phyloP scores from a whole-genome alignment of 2,329 filamentous ascomycete species.

The Diatrype stigma region DNA sequence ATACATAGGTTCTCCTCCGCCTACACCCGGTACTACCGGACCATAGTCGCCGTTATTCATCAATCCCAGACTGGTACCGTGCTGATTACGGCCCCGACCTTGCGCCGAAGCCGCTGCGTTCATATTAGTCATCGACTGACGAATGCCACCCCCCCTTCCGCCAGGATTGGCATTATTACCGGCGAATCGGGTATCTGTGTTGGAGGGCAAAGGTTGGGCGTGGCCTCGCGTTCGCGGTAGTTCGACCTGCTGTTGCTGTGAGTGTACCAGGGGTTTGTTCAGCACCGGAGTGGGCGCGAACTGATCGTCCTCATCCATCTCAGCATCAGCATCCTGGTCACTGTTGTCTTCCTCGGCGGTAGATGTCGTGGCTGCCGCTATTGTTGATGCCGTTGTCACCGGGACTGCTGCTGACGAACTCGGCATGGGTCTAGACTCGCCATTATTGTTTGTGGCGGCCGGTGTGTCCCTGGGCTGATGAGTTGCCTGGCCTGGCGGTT shows the following conservation, averaged over 20 bases:
- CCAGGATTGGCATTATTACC: slow-evolving; percentile 34
- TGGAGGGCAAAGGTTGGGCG: slow-evolving; percentile 27
- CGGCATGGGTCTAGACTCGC: slow-evolving; percentile 15
- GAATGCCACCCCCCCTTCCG: slow-evolving; percentile 36
- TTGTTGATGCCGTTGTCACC: slow-evolving; percentile 14
- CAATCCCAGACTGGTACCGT: slow-evolving; percentile 18
- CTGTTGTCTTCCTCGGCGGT: slow-evolving; percentile 44
- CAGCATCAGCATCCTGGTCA: slow-evolving; percentile 37
- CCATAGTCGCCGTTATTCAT: slow-evolving; percentile 35
- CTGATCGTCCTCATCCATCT: slow-evolving; percentile 57
- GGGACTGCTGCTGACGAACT: slow-evolving; percentile 9
- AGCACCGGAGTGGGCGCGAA: slow-evolving; percentile 43
- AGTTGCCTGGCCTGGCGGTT: slow-evolving; percentile 8
- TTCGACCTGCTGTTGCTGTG: slow-evolving; percentile 38
- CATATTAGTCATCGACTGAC: slow-evolving; percentile 44
- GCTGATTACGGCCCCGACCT: slow-evolving; percentile 26
- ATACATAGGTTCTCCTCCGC: slow-evolving; percentile 47
- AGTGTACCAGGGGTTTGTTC: slow-evolving; percentile 29
- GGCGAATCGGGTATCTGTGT: slow-evolving; percentile 36
- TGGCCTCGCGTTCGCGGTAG: slow-evolving; percentile 37
- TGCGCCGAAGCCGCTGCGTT: slow-evolving; percentile 34
- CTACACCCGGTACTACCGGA: slow-evolving; percentile 42
- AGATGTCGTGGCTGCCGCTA: slow-evolving; percentile 24
- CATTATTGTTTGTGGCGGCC: slow-evolving; percentile 14
- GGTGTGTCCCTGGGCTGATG: slow-evolving; percentile 16